Evolutionary conservation across 345 rosid genomes (phyloP).

Genomic region (Brassica nigra): DNA sequence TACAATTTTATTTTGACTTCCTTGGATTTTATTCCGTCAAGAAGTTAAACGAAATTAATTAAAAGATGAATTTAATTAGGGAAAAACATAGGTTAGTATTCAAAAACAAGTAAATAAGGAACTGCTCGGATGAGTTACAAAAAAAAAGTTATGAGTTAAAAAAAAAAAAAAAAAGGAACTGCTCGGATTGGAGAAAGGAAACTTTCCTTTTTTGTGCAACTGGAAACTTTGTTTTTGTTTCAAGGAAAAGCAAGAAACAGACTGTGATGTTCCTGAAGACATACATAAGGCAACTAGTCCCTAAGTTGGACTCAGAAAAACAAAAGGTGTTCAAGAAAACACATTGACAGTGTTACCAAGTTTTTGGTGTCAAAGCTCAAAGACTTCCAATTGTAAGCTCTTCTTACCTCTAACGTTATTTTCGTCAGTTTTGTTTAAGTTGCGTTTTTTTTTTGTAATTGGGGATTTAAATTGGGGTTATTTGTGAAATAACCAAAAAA

Average conservation of each 20-base stretch:
- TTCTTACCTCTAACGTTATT: not conserved
- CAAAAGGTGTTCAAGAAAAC: slow-evolving; percentile 70
- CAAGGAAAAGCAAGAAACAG: slow-evolving; percentile 52
- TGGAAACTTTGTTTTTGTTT: not conserved
- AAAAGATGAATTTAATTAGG: no score
- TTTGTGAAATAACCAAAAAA: no score
- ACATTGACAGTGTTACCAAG: slow-evolving; percentile 82
- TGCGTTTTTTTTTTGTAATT: not conserved
- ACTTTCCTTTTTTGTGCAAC: not conserved
- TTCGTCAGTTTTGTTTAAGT: not conserved
- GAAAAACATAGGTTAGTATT: no score
- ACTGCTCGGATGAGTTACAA: not conserved
- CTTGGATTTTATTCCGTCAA: not conserved
- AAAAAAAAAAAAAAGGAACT: no score
- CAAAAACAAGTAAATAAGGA: not conserved
- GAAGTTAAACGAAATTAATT: no score
- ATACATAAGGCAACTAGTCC: slow-evolving; percentile 62
- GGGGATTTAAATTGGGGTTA: not conserved
- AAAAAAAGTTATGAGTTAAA: no score
- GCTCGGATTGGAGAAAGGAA: not conserved
- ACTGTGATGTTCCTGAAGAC: slow-evolving; percentile 65
- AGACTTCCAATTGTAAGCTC: slow-evolving; percentile 78
- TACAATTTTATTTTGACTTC: not conserved
- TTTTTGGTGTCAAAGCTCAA: slow-evolving; percentile 67
- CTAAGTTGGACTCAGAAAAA: slow-evolving; percentile 58